Base-by-base conservation (phyloP, 805 yeast species). In the Candida caryicola region DNA sequence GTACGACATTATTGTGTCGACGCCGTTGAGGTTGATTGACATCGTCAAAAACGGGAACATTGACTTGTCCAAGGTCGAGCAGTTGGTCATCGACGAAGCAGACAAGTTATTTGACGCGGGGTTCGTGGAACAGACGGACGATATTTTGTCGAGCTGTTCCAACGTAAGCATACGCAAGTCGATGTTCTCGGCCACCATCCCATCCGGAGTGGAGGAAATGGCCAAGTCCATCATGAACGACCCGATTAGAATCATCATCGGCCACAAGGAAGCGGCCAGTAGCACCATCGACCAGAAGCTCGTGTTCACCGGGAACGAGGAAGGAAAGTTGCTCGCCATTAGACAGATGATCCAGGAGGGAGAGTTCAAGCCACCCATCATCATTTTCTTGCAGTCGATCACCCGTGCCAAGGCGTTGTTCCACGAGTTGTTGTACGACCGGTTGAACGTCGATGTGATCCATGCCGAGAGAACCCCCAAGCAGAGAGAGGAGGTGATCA, bases 161-260 rank as follows among this genome's bases (percentile, higher is more conserved):
- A 52, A 74, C 54, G 56, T 71, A 45, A 54, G 69, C 37, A 55
- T 85, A 23, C 74, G 81, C 36, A 87, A 82, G 62, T 79, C 93
- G 8, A 82, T 95, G 67, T 91, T 85, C 57, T 87, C 96, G 7
- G 99, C 99, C 6, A 93, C 99, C 0, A 83, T 93, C 42, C 96
- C 98, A 1, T 85, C 96, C 2, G 80, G 83, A 39, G 95, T 91
- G 16, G 99, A 91, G 64, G 90, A 85, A 51, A 71, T 89, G 51
- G 96, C 96, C 3, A 73, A 78, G 26, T 72, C 84, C 18, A 85
- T 93, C 34, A 91, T 91, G 98, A 60, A 71, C 16, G 86, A 85
- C 44, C 90, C 95, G 6, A 71, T 91, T 17, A 77, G 98, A 57
- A 78, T 93, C 29, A 84, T 93, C 43, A 82, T 91, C 50, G 97